These are phyloP conservation scores for Mycena latifolia DNA, from an alignment of 768 basidiomycete species.

Conservation along the genomic window DNA sequence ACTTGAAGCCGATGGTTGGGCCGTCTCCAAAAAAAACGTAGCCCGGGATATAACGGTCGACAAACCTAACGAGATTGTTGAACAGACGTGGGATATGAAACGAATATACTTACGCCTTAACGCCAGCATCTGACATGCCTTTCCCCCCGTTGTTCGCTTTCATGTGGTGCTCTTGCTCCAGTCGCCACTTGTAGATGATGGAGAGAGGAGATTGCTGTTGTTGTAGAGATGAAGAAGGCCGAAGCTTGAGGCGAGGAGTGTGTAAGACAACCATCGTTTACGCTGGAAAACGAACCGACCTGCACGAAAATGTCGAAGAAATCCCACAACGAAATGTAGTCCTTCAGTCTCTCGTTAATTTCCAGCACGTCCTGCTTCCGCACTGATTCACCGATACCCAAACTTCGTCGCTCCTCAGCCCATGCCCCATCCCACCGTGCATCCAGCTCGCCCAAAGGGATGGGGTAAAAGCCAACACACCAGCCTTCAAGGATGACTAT, in stretches of 20 bases:
- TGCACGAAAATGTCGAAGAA: constrained; percentile 82
- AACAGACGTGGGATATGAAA: not conserved
- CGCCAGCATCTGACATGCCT: constrained; percentile 87
- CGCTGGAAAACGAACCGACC: constrained; percentile 54
- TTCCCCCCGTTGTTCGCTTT: constrained; percentile 85
- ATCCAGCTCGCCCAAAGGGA: constrained; percentile 63
- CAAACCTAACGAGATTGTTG: constrained; percentile 65
- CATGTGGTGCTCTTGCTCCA: constrained; percentile 93
- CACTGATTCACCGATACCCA: constrained; percentile 51
- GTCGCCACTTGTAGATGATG: constrained; percentile 88
- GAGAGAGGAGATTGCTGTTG: constrained; percentile 44
- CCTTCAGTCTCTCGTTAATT: constrained; percentile 71
- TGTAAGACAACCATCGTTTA: not conserved
- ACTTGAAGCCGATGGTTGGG: constrained; percentile 44
- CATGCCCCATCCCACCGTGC: constrained; percentile 64
- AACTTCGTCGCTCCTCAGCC: constrained; percentile 50
- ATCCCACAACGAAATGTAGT: constrained; percentile 78
- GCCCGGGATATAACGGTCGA: constrained; percentile 94
- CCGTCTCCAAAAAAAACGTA: constrained; percentile 89
- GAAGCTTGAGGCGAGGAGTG: constrained; percentile 42
- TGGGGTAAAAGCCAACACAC: constrained; percentile 90
- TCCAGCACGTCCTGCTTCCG: constrained; percentile 67
- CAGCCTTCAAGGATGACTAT: constrained; percentile 96
- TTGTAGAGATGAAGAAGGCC: constrained; percentile 42
- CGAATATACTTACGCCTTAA: constrained; percentile 67